Evolutionary conservation across 495 filamentous ascomycete species (phyloP).

Genomic region (Penicillium atrosanguineum): DNA sequence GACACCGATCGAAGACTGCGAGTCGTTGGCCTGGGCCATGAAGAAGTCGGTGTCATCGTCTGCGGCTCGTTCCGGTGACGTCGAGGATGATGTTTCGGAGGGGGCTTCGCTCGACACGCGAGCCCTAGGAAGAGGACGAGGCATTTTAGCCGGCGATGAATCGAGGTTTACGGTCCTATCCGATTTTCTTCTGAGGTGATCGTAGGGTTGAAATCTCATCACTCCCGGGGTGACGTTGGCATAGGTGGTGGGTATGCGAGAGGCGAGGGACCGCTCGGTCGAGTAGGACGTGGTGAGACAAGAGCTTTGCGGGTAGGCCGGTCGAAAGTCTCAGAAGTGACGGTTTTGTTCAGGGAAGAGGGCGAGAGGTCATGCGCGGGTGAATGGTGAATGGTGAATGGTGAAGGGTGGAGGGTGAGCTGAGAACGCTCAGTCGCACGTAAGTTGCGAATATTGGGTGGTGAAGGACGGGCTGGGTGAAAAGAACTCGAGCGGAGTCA

Average conservation of each 20-base stretch:
- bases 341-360: background rate
- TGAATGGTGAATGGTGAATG: background rate
- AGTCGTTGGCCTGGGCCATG: slow-evolving; percentile 79
- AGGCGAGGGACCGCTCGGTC: slow-evolving; percentile 1
- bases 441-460: background rate
- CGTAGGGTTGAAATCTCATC: slow-evolving; percentile 24
- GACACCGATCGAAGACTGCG: slow-evolving; percentile 82
- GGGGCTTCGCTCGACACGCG: slow-evolving; percentile 47
- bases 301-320: background rate
- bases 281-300: background rate
- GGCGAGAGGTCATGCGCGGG: slow-evolving; percentile 1
- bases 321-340: background rate
- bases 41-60: slow-evolving; percentile 96
- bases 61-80: slow-evolving; percentile 75
- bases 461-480: background rate
- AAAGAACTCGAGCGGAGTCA: background rate
- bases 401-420: slow-evolving; percentile 1
- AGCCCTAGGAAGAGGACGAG: slow-evolving; percentile 38
- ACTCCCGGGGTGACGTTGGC: slow-evolving; percentile 13
- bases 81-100: slow-evolving; percentile 70
- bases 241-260: slow-evolving; percentile 13
- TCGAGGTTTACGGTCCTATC: slow-evolving; percentile 7
- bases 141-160: slow-evolving; percentile 26
- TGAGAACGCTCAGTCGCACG: slow-evolving; percentile 9
- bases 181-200: slow-evolving; percentile 12